Percentiles rank a stretch among this genome's conserved stretches.
Conservation (phyloP, 2,329 filamentous ascomycete genomes). For the Metarhizium guizhouense region DNA sequence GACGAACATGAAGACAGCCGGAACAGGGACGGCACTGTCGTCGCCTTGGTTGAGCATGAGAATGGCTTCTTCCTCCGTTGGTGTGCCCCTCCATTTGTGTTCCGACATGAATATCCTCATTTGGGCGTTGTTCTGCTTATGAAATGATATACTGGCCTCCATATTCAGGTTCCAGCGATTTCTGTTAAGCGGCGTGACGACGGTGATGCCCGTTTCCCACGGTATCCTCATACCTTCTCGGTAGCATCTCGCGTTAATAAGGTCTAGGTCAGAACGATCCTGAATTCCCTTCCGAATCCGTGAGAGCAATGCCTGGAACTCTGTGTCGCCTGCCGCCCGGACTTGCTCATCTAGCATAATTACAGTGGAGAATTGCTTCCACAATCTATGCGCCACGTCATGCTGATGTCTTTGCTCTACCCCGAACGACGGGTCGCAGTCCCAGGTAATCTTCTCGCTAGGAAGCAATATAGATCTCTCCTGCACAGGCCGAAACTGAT, state of each 20-base stretch:
- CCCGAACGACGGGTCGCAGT: neutral
- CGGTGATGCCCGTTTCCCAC: conserved; percentile 6
- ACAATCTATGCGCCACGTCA: neutral
- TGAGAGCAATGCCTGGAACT: no score
- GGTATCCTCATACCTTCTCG: neutral
- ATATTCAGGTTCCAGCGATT: conserved; percentile 9
- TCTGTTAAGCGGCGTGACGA: conserved; percentile 7
- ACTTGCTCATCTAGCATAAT: no score
- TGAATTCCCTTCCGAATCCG: no score
- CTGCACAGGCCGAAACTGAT: no score
- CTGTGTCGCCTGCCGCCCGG: no score
- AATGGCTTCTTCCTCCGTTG: conserved; percentile 3
- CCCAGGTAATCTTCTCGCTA: neutral
- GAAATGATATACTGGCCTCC: conserved; percentile 1
- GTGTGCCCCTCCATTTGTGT: no score
- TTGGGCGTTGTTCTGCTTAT: no score
- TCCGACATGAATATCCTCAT: no score
- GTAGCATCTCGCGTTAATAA: no score
- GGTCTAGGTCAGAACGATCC: no score
- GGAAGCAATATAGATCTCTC: neutral
- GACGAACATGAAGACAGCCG: no score
- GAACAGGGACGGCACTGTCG: conserved; percentile 1
- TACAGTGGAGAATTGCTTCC: no score
- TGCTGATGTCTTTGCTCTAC: conserved; percentile 1
- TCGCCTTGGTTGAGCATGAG: conserved; percentile 1